A percentile compares a stretch with the other conserved stretches of the same genome.
phyloP scores from a whole-genome alignment of 257 asterid genomes.

The Leonotis leonurus region DNA sequence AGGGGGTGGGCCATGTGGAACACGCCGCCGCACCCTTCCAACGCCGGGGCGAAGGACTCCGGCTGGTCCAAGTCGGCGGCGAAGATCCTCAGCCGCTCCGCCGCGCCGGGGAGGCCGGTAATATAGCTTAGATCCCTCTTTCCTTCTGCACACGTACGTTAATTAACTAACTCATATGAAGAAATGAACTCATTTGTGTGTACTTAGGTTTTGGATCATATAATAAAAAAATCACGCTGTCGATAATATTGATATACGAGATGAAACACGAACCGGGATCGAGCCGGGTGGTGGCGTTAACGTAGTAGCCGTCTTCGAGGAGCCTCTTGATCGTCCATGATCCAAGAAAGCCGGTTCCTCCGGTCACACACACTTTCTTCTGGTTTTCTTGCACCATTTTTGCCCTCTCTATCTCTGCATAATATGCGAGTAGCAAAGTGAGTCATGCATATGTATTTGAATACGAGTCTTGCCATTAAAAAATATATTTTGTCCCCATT shows the following conservation, averaged over 20 bases:
- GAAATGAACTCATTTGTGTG: too few species aligned
- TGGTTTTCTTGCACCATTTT: neutral
- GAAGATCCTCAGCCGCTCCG: conserved; percentile 45
- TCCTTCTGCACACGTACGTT: neutral
- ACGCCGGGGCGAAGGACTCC: conserved; percentile 34
- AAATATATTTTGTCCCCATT: too few species aligned
- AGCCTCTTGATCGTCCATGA: conserved; percentile 45
- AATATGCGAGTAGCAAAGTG: neutral
- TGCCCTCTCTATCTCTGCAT: neutral
- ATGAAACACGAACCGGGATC: neutral
- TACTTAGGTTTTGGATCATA: too few species aligned
- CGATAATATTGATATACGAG: neutral
- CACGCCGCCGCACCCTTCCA: conserved; percentile 58
- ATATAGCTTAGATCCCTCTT: conserved; percentile 49
- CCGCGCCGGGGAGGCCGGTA: conserved; percentile 41
- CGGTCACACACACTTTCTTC: conserved; percentile 43
- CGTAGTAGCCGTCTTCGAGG: conserved; percentile 41
- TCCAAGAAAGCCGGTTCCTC: conserved; percentile 39
- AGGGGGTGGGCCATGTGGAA: conserved; percentile 75
- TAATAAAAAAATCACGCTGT: too few species aligned
- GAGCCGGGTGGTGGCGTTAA: conserved; percentile 31
- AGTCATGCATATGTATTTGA: neutral
- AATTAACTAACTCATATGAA: too few species aligned
- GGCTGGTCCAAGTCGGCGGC: conserved; percentile 52
- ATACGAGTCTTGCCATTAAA: too few species aligned